Evolutionary conservation across 2,329 filamentous ascomycete genomes (phyloP).

Genomic region (Fonsecaea nubica): DNA sequence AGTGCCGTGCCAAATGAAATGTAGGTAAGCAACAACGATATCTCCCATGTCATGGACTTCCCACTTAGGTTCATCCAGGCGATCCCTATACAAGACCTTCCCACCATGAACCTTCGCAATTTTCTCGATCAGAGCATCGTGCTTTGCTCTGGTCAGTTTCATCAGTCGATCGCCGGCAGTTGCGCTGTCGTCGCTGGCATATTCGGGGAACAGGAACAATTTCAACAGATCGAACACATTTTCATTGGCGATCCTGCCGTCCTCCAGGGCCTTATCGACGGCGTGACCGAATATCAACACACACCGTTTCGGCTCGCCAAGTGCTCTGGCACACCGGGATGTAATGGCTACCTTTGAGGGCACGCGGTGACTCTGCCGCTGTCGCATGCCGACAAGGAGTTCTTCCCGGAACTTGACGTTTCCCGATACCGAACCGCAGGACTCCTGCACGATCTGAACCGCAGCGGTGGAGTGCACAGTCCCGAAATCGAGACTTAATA

Average conservation of each 20-base stretch:
- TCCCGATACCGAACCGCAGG: background rate
- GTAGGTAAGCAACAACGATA: background rate
- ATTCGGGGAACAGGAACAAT: background rate
- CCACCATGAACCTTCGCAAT: background rate
- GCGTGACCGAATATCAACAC: conserved; percentile 3
- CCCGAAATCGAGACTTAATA: background rate
- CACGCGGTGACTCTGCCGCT: background rate
- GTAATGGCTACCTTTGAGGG: conserved; percentile 3
- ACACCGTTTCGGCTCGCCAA: background rate
- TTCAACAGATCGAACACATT: conserved; percentile 3
- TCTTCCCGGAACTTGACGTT: background rate
- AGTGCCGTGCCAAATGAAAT: background rate
- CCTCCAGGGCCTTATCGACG: background rate
- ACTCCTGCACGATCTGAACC: background rate
- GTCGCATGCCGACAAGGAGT: background rate
- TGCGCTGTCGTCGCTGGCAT: background rate
- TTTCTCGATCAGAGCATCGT: background rate
- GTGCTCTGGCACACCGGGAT: background rate
- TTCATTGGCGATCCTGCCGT: background rate
- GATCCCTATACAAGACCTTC: background rate
- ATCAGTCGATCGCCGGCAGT: background rate
- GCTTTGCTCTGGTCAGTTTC: background rate
- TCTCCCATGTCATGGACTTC: background rate
- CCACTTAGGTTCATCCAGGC: background rate
- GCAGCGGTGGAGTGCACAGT: background rate